Conservation (phyloP, 208 protist genomes). For the Acanthamoeba culbertsoni region DNA sequence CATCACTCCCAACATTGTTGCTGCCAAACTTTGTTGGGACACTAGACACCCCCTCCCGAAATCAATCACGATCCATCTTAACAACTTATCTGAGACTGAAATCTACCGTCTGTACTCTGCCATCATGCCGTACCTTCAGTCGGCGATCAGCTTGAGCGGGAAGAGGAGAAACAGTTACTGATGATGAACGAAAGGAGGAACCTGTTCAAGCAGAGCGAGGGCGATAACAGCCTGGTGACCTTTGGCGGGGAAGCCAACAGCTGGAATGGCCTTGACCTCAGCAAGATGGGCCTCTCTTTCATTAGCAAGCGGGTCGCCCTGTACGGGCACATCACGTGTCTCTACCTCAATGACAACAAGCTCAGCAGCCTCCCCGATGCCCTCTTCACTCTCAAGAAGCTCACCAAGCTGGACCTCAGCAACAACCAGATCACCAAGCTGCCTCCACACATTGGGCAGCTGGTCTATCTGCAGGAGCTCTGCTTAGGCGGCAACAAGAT, state of each 20-base stretch:
- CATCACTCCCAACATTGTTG: too few species aligned
- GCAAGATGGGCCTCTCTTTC: constrained; percentile 1
- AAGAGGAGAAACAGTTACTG: constrained; percentile 18
- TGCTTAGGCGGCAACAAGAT: neutral
- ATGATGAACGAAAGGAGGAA: constrained; percentile 31
- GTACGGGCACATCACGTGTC: constrained; percentile 24
- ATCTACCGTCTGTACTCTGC: too few species aligned
- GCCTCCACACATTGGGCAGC: neutral
- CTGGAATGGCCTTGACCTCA: constrained; percentile 37
- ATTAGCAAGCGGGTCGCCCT: neutral
- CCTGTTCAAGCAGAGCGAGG: neutral
- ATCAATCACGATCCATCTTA: neutral
- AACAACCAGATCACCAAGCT: constrained; percentile 51
- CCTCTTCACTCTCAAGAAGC: constrained; percentile 8
- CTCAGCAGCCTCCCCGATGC: neutral
- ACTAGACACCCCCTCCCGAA: too few species aligned
- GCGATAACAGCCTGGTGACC: neutral
- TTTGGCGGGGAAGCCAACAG: constrained; percentile 23
- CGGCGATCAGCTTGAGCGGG: neutral
- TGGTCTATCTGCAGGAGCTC: constrained; percentile 34
- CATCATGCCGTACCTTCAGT: neutral
- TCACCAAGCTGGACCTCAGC: constrained; percentile 35
- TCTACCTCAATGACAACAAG: constrained; percentile 52
- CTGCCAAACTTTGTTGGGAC: too few species aligned
- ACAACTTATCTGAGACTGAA: too few species aligned